These are phyloP conservation scores for Suillus bovinus DNA, from an alignment of 768 basidiomycete species.

Conservation along the genomic window DNA sequence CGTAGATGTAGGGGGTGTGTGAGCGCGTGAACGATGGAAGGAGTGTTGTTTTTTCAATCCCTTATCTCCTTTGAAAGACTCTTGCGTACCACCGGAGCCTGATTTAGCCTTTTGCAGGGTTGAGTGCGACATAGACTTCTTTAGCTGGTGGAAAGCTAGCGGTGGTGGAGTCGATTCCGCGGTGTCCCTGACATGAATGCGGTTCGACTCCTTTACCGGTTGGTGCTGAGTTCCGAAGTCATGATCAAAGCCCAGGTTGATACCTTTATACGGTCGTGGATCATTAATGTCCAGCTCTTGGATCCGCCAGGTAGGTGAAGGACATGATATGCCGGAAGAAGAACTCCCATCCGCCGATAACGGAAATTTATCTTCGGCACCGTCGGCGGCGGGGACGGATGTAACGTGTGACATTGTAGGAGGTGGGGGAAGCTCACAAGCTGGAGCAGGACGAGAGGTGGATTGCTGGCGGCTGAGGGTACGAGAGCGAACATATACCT, in stretches of 20 bases:
- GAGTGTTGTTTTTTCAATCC: conserved; percentile 56
- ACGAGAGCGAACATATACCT: conserved; percentile 25
- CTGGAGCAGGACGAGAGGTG: conserved; percentile 37
- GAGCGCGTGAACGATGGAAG: conserved; percentile 59
- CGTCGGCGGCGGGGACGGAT: neutral
- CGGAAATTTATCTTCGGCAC: conserved; percentile 13
- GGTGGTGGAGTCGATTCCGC: neutral
- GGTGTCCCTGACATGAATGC: neutral
- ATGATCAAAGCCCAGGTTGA: conserved; percentile 16
- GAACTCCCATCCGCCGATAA: conserved; percentile 14
- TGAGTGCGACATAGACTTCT: conserved; percentile 59
- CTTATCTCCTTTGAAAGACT: conserved; percentile 28
- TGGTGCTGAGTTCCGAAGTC: conserved; percentile 5
- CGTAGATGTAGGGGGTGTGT: conserved; percentile 44
- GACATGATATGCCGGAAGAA: conserved; percentile 40
- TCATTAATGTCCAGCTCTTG: conserved; percentile 32
- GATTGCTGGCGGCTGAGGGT: conserved; percentile 46
- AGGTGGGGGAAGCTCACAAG: conserved; percentile 41
- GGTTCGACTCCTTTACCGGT: neutral
- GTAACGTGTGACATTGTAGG: conserved; percentile 38
- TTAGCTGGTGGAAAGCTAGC: conserved; percentile 21
- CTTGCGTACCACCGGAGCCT: conserved; percentile 21
- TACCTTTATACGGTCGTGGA: conserved; percentile 28
- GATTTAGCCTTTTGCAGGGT: conserved; percentile 40
- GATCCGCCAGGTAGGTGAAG: conserved; percentile 38